phyloP scores from a whole-genome alignment of 441 rosid genomes.

The Eruca vesicaria region DNA sequence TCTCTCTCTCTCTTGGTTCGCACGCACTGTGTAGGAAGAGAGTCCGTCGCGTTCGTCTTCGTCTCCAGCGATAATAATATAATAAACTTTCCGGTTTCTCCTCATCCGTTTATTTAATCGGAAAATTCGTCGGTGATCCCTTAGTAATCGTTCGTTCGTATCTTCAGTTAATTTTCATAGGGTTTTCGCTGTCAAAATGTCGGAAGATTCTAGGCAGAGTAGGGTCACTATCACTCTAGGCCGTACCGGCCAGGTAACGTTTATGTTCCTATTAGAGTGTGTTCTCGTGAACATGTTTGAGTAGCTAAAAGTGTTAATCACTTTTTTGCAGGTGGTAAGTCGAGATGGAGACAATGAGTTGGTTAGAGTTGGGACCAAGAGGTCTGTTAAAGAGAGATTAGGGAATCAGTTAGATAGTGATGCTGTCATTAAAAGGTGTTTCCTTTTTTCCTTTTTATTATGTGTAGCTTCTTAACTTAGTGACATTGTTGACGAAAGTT shows the following conservation, averaged over 20 bases:
- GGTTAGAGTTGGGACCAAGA: constrained; percentile 57
- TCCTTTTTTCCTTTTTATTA: constrained; percentile 2
- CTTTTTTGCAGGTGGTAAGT: constrained; percentile 66
- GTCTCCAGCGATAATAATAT: constrained; percentile 6
- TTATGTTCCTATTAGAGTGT: not conserved
- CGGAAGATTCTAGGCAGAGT: constrained; percentile 62
- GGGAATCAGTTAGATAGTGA: constrained; percentile 52
- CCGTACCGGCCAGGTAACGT: constrained; percentile 67
- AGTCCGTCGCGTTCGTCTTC: constrained; percentile 18
- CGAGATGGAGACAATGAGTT: constrained; percentile 49
- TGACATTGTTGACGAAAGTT: not conserved
- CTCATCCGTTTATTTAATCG: not conserved
- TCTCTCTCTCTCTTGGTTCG: not conserved
- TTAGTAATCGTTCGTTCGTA: too few relatives aligned
- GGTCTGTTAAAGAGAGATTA: constrained; percentile 80
- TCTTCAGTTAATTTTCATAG: constrained; percentile 24
- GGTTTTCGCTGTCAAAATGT: constrained; percentile 52
- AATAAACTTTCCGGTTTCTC: not conserved
- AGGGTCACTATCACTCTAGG: constrained; percentile 85
- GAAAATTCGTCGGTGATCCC: not conserved
- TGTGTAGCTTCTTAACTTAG: not conserved
- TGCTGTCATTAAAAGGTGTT: constrained; percentile 58
- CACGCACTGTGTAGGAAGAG: not conserved
- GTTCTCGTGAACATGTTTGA: not conserved
- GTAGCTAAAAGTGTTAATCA: not conserved